A percentile compares a stretch with the other conserved stretches of the same genome.
phyloP scores from a whole-genome alignment of 2,329 filamentous ascomycete species.

The Fusarium pseudoanthophilum region DNA sequence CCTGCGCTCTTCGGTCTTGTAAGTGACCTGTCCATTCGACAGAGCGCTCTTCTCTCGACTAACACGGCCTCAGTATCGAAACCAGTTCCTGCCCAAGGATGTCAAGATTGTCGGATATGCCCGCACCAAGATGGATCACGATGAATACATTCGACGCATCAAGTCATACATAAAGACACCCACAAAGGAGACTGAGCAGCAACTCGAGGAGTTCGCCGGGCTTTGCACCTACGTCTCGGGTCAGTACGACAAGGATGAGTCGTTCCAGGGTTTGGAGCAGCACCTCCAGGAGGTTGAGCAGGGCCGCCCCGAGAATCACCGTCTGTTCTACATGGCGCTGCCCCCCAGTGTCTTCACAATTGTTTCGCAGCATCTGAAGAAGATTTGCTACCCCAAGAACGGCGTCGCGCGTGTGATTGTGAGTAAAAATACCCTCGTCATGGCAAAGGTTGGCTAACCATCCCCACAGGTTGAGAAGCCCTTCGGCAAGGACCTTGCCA shows the following conservation, averaged over 20 bases:
- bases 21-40: conserved; percentile 57
- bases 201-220: conserved; percentile 87
- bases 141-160: conserved; percentile 93
- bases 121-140: conserved; percentile 98
- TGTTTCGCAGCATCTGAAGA: conserved; percentile 96
- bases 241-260: conserved; percentile 97
- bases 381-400: conserved; percentile 91
- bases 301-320: conserved; percentile 83
- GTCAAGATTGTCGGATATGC: conserved; percentile 99
- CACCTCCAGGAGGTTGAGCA: conserved; percentile 89
- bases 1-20: conserved; percentile 97
- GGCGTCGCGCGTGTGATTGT: conserved; percentile 96
- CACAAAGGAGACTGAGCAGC: conserved; percentile 96
- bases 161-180: conserved; percentile 99
- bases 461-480: conserved; percentile 89
- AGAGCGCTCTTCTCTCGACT: conserved; percentile 1
- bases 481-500: conserved; percentile 95
- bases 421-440: conserved; percentile 9
- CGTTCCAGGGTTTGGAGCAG: conserved; percentile 85
- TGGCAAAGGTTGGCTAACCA: conserved; percentile 29
- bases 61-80: conserved; percentile 77
- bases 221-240: conserved; percentile 95
- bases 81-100: conserved; percentile 97
- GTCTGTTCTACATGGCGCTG: conserved; percentile 99
- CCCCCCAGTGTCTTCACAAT: conserved; percentile 98